Percentiles rank a stretch among this genome's conserved stretches.
Evolutionary conservation across 1,284 basidiomycete genomes (phyloP).

Genomic region (Apiotrichum gracile): DNA sequence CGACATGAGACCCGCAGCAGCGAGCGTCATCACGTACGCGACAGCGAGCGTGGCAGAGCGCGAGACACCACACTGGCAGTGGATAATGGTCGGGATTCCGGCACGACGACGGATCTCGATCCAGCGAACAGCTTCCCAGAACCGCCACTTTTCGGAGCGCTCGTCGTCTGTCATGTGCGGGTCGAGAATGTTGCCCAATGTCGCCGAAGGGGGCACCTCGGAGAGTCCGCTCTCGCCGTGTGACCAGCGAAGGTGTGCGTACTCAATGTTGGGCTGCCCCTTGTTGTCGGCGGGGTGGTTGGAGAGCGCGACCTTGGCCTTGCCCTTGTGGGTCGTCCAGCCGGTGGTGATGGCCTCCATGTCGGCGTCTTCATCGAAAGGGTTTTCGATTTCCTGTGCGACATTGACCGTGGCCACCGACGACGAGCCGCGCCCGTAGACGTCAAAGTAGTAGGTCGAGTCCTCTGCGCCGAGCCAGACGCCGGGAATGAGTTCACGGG

Average conservation of each 20-base stretch:
- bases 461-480: slow-evolving; percentile 92
- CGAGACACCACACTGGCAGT: slow-evolving; percentile 95
- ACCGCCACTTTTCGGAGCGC: slow-evolving; percentile 51
- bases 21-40: slow-evolving; percentile 90
- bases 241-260: slow-evolving; percentile 89
- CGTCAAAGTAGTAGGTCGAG: slow-evolving; percentile 58
- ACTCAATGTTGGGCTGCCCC: slow-evolving; percentile 67
- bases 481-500: slow-evolving; percentile 79
- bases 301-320: slow-evolving; percentile 20
- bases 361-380: slow-evolving; percentile 54
- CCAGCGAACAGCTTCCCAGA: slow-evolving; percentile 72
- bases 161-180: not conserved
- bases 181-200: slow-evolving; percentile 19
- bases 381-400: slow-evolving; percentile 82
- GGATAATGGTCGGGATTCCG: slow-evolving; percentile 74
- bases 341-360: not conserved
- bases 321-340: slow-evolving; percentile 7
- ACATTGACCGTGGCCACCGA: slow-evolving; percentile 67
- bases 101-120: slow-evolving; percentile 68
- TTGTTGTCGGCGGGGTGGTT: slow-evolving; percentile 40
- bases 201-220: slow-evolving; percentile 40
- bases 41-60: slow-evolving; percentile 89
- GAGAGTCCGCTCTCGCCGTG: slow-evolving; percentile 88
- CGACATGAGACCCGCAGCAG: slow-evolving; percentile 61
- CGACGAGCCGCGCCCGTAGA: slow-evolving; percentile 17